Evolutionary conservation across 176 grass and related monocot species (phyloP).

Genomic region (Oryza brachyantha): DNA sequence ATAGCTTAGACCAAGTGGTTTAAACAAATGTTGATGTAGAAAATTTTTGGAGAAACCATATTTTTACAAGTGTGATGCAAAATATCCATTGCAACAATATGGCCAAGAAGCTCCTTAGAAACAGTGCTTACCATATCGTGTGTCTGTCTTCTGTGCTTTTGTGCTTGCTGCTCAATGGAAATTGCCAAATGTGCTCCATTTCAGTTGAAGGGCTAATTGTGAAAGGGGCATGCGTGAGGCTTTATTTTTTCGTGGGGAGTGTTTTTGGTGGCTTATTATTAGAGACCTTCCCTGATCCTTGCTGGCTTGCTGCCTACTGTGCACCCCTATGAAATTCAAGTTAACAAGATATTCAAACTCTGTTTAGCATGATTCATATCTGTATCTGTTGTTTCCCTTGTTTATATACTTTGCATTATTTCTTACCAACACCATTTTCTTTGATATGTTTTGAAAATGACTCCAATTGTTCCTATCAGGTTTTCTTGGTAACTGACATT

Average conservation of each 20-base stretch:
- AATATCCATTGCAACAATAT: too few species aligned
- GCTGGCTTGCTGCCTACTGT: neutral
- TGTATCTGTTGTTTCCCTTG: neutral
- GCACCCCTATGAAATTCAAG: neutral
- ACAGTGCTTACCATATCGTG: neutral
- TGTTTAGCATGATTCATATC: constrained; percentile 11
- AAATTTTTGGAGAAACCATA: too few species aligned
- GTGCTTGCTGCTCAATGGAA: neutral
- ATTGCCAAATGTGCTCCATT: neutral
- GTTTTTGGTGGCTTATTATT: neutral
- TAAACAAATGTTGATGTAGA: too few species aligned
- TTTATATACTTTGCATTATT: constrained; percentile 3
- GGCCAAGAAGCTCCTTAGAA: too few species aligned
- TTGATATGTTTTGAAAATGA: constrained; percentile 28
- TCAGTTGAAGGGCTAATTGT: neutral
- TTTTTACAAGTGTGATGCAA: too few species aligned
- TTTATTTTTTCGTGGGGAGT: constrained; percentile 12
- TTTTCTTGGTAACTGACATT: constrained; percentile 91
- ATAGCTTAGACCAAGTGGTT: too few species aligned
- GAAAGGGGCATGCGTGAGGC: neutral
- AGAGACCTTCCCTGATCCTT: neutral
- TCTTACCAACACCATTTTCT: neutral
- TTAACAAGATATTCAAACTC: neutral
- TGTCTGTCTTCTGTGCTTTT: neutral
- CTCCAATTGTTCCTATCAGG: constrained; percentile 43